These are phyloP conservation scores for Daldinia grandis DNA, from an alignment of 495 filamentous ascomycete genomes.

Conservation along the genomic window DNA sequence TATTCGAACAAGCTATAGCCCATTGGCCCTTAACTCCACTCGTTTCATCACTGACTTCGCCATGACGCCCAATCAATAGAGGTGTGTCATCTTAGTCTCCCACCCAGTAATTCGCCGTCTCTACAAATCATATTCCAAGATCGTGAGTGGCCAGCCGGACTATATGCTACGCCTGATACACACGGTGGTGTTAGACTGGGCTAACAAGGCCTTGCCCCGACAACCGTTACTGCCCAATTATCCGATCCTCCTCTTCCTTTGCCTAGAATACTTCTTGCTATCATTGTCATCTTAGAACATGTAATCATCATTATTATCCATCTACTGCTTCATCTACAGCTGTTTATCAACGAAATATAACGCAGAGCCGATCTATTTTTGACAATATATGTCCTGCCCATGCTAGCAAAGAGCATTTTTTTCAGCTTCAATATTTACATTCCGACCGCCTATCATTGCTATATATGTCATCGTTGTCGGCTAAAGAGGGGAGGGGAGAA, in stretches of 20 bases:
- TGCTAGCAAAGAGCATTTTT: background rate
- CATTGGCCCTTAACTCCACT: constrained; percentile 18
- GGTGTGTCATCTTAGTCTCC: background rate
- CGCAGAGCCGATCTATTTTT: background rate
- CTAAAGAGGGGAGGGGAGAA: background rate
- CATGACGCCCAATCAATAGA: constrained; percentile 23
- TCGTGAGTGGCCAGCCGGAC: background rate
- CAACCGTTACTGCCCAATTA: background rate
- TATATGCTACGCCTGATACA: background rate
- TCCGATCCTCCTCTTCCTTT: background rate
- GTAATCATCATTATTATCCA: background rate
- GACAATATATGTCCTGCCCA: background rate
- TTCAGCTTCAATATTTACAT: background rate
- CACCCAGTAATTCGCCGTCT: constrained; percentile 8
- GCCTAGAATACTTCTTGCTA: background rate
- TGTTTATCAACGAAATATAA: background rate
- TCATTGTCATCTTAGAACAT: background rate
- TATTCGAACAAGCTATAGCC: constrained; percentile 22
- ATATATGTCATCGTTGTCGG: background rate
- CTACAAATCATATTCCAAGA: background rate
- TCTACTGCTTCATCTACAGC: background rate
- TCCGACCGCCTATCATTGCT: background rate
- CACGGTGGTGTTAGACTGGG: background rate
- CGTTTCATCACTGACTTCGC: constrained; percentile 13
- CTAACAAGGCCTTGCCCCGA: background rate